Evolutionary conservation across 164 flowering plant species (phyloP), one percentile per base, ranked within the genome.

Genomic region (Umbilicus rupestris): DNA sequence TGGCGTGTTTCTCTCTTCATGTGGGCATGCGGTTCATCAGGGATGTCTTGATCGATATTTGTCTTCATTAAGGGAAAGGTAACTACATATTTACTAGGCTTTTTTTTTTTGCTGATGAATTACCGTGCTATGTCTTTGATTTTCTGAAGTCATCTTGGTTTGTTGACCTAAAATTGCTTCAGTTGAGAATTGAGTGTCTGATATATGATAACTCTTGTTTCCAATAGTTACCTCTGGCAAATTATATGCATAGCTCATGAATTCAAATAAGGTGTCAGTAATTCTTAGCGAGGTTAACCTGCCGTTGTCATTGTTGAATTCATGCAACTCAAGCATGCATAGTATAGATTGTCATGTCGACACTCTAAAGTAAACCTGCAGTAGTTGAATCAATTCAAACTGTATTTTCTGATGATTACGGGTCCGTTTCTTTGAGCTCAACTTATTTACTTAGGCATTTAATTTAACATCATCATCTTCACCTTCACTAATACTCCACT

Each of bases 1-100:
- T 79, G 99, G 99, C 30, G 75, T 95, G 55, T 77, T 81, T 80
- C 67, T 88, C 60, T 92, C 99, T 68, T 92, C 99, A 7, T 95
- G 99, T 87, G 97, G 98, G 42, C 99, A 95, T 88, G 97, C 92
- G 52, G 88, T 92, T 69, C 99, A 95, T 81, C 94, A 85, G 73
- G 91, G 78, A 39, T 95, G 99, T 79, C 88, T 89, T 70, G 89
- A 86, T 63, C 89, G 88, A 22, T 95, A 95, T 76, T 69, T 92
- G 45, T 76, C 78, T 44, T 95, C 98, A 11, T 70, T 92, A 68
- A 86, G 75, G 75, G 97, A 92, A 71, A 90, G 99, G 99, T 81
- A 75, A 58, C 22, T 50, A 24, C 5, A 6, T 35, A 0, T 57
- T 39, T 31, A 19, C 26, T 1, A 33, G 37, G 24, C 64, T 31